Base-by-base conservation (phyloP, 2,329 filamentous ascomycete genomes). In the Sporothrix brasiliensis region DNA sequence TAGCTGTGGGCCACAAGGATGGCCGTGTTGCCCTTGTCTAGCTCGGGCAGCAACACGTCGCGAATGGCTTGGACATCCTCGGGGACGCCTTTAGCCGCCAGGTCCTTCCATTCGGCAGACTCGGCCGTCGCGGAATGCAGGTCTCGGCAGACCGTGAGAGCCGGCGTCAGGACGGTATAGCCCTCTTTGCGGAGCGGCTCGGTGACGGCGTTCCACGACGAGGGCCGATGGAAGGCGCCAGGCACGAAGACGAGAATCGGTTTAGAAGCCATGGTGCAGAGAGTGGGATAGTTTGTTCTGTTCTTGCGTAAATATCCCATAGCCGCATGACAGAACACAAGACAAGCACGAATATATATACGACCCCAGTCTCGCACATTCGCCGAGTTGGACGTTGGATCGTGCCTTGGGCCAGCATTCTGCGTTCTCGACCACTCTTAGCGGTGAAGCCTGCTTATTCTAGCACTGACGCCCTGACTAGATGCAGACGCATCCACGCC, bases 1-100 rank as follows among this genome's bases (percentile, higher is more conserved):
- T 58, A 58, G 27, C 54, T 58, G 30, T 58, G 54, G 14, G 27
- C 19, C 27, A 58, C 54, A 39, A 58, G 54, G 54, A 58, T 58
- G 54, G 27, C 54, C 6, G 16, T 58, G 27, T 58, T 58, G 19
- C 54, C 54, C 27, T 27, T 27, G 39, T 58, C 54, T 1, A 58
- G 27, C 9, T 58, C 2, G 5, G 54, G 54, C 14, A 58, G 27
- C 30, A 58, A 10, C 14, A 58, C 54, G 24, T 58, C 54, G 1
- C 27, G 54, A 11, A 58, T 58, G 14, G 54, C 54, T 11, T 58
- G 54, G 54, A 7, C 54, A 58, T 58, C 54, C 54, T 34, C 54
- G 13, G 2, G 54, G 54, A 58, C 54, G 24, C 54, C 54, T 9
- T 58, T 58, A 30, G 54, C 54, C 27, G 27, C 54, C 54, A 58